Percentiles rank a stretch among this genome's conserved stretches.
Evolutionary conservation across 1,284 basidiomycete genomes (phyloP).

Genomic region (Moniliella sp.): DNA sequence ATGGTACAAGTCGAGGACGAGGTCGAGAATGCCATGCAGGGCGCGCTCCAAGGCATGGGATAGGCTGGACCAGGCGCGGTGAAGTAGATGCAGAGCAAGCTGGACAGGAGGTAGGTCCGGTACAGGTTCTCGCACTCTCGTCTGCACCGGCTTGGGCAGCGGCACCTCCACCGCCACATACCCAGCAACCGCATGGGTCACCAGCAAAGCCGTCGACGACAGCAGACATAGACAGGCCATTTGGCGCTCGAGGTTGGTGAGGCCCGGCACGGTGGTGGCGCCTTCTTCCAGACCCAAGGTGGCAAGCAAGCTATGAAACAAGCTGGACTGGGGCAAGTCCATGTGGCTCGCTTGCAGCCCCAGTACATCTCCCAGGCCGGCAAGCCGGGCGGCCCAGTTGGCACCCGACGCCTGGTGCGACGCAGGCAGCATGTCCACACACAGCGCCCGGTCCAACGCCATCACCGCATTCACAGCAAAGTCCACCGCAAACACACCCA

Average conservation of each 20-base stretch:
- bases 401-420: constrained; percentile 61
- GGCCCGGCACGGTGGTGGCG: not conserved
- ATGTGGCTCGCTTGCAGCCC: constrained; percentile 25
- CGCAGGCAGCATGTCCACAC: constrained; percentile 46
- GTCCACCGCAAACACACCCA: constrained; percentile 71
- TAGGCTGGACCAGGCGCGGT: not conserved
- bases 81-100: not conserved
- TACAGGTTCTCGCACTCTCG: too few species aligned
- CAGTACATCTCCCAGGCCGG: constrained; percentile 16
- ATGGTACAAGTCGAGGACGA: too few species aligned
- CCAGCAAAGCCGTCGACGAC: constrained; percentile 8
- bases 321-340: constrained; percentile 18
- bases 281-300: constrained; percentile 1
- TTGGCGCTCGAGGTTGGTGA: constrained; percentile 5
- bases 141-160: too few species aligned
- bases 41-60: too few species aligned
- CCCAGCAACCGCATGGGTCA: constrained; percentile 12
- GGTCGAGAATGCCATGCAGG: too few species aligned
- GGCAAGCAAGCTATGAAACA: too few species aligned
- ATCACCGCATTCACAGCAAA: constrained; percentile 60
- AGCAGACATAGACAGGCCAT: constrained; percentile 11
- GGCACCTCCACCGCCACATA: constrained; percentile 9
- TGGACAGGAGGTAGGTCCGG: not conserved
- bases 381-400: constrained; percentile 80
- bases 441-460: constrained; percentile 49